Conservation (phyloP, 163 green algal genomes). For the Scenedesmus sp. region DNA sequence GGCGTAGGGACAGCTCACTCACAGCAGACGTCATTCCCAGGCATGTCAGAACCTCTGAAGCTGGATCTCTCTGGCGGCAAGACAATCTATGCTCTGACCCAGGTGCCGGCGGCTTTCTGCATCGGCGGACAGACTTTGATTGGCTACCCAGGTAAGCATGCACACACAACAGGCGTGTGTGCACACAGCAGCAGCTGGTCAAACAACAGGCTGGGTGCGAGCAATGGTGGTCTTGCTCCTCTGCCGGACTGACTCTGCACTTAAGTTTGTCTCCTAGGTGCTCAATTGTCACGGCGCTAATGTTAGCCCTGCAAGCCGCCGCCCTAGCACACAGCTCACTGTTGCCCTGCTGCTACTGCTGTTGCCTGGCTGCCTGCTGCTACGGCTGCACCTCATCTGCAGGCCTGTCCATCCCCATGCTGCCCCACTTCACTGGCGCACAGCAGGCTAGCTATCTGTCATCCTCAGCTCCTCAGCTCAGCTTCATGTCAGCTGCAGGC, state of each 20-base stretch:
- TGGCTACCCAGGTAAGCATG: constrained; percentile 30
- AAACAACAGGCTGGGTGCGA: neutral
- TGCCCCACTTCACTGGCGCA: constrained; percentile 9
- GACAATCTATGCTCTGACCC: constrained; percentile 35
- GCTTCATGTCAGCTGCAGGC: constrained; percentile 25
- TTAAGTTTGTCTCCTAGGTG: neutral
- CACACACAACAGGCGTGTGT: neutral
- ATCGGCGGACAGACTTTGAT: constrained; percentile 33
- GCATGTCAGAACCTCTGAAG: constrained; percentile 36
- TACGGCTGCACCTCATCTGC: neutral
- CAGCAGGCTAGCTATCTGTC: constrained; percentile 11
- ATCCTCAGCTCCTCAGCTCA: constrained; percentile 21
- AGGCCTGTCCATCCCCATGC: constrained; percentile 18
- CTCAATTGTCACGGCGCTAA: neutral
- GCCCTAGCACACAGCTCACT: neutral
- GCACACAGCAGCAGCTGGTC: neutral
- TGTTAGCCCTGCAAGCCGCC: neutral
- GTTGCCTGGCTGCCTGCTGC: neutral
- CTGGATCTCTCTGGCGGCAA: constrained; percentile 48
- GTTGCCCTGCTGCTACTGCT: neutral
- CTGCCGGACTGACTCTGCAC: neutral
- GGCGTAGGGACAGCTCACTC: neutral
- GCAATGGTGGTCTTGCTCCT: neutral
- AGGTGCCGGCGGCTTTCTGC: constrained; percentile 28
- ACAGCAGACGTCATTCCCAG: constrained; percentile 11